Percentiles rank a stretch among this genome's conserved stretches.
Evolutionary conservation across 371 early-diverging fungal species (phyloP).

Genomic region (Mortierella sp.): DNA sequence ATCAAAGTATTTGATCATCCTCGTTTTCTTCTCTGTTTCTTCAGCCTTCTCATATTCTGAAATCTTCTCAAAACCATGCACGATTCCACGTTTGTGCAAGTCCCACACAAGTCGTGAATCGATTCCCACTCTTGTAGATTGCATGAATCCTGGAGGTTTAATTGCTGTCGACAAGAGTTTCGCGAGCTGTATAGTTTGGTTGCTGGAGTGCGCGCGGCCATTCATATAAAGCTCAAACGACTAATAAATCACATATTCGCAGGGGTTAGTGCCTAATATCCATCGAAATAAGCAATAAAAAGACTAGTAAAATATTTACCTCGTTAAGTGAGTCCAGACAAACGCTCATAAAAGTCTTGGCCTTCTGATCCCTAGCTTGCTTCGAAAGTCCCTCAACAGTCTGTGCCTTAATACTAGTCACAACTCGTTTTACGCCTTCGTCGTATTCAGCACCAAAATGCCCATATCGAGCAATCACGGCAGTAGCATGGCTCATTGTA

Average conservation of each 20-base stretch:
- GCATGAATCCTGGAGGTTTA: constrained; percentile 47
- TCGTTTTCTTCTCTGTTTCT: constrained; percentile 12
- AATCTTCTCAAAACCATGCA: constrained; percentile 33
- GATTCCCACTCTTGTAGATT: constrained; percentile 19
- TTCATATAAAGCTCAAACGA: constrained; percentile 29
- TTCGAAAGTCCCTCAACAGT: constrained; percentile 25
- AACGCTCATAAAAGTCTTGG: constrained; percentile 49
- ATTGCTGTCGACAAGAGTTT: constrained; percentile 36
- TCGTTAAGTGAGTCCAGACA: constrained; percentile 60
- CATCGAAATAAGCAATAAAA: neutral
- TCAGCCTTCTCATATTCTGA: constrained; percentile 5
- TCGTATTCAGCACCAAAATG: constrained; percentile 60
- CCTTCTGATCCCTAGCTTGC: constrained; percentile 37
- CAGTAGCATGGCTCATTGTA: constrained; percentile 55
- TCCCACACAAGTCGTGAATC: constrained; percentile 27
- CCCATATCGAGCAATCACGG: constrained; percentile 61
- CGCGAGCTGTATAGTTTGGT: constrained; percentile 38
- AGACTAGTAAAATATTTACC: constrained; percentile 36
- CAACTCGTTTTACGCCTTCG: constrained; percentile 63
- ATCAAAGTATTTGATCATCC: constrained; percentile 44
- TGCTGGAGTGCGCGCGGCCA: constrained; percentile 18
- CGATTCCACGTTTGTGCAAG: constrained; percentile 38
- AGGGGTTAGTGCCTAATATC: neutral
- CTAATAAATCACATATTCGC: constrained; percentile 8
- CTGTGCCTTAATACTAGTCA: constrained; percentile 58